phyloP scores from a whole-genome alignment of 257 asterid genomes.

The Jacaranda mimosifolia region DNA sequence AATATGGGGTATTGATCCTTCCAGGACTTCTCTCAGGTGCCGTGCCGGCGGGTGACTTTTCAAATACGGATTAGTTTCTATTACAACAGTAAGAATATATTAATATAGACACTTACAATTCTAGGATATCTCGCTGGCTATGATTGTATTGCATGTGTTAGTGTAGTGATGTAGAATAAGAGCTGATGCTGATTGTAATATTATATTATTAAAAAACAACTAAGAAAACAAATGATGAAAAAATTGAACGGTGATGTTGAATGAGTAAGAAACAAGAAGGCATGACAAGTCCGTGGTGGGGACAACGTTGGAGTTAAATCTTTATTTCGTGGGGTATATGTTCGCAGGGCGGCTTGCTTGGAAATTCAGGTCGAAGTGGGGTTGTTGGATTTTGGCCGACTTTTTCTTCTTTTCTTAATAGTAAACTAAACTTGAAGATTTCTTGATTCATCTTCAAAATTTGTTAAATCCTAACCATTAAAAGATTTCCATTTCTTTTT shows the following conservation, averaged over 20 bases:
- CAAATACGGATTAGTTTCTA: conserved; percentile 20
- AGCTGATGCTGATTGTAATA: conserved; percentile 25
- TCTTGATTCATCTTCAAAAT: neutral
- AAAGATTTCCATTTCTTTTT: too few relatives aligned
- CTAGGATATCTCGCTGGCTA: conserved; percentile 32
- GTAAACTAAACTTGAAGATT: neutral
- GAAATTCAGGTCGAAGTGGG: conserved; percentile 28
- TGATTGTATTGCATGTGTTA: conserved; percentile 36
- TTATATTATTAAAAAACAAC: neutral
- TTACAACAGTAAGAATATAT: neutral
- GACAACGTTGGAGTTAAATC: neutral
- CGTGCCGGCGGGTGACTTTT: conserved; percentile 48
- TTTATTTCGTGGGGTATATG: neutral
- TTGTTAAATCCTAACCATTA: too few relatives aligned
- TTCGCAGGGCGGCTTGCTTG: conserved; percentile 18
- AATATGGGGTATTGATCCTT: conserved; percentile 22
- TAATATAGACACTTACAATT: conserved; percentile 2
- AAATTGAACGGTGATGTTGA: conserved; percentile 30
- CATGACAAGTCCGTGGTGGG: conserved; percentile 39
- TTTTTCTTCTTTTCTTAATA: neutral
- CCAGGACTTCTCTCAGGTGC: conserved; percentile 39
- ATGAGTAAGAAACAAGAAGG: conserved; percentile 32
- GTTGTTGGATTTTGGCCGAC: conserved; percentile 23
- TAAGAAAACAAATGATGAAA: neutral
- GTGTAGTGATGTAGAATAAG: conserved; percentile 18